Evolutionary conservation across 805 yeast genomes (phyloP).

Genomic region (Saturnispora sanitii): DNA sequence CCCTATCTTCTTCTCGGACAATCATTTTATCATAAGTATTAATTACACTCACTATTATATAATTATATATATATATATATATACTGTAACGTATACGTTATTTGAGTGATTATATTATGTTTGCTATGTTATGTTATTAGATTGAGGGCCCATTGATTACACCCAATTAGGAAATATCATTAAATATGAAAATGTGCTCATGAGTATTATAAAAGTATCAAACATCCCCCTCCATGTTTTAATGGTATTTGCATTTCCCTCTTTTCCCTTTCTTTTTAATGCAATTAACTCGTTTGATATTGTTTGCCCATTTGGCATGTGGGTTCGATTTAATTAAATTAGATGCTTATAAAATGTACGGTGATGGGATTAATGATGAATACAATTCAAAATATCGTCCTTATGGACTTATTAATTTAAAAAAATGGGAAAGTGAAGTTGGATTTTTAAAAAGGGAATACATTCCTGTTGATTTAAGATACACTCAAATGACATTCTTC

Average conservation of each 20-base stretch:
- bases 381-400: background rate
- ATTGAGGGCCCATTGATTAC: background rate
- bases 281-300: background rate
- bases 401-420: background rate
- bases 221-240: too few relatives aligned
- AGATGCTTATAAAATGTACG: background rate
- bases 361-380: background rate
- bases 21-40: too few relatives aligned
- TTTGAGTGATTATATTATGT: too few relatives aligned
- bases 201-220: too few relatives aligned
- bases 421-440: background rate
- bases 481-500: slow-evolving; percentile 23
- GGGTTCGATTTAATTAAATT: background rate
- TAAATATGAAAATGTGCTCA: background rate
- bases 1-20: too few relatives aligned
- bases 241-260: too few relatives aligned
- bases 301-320: background rate
- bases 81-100: too few relatives aligned
- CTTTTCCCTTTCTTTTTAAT: background rate
- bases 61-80: too few relatives aligned
- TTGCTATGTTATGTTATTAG: too few relatives aligned
- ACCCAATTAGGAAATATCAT: background rate
- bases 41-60: too few relatives aligned
- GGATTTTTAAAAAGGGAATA: background rate
- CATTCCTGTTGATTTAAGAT: background rate